phyloP scores from a whole-genome alignment of 805 yeast species.

The Yamadazyma laniorum region DNA sequence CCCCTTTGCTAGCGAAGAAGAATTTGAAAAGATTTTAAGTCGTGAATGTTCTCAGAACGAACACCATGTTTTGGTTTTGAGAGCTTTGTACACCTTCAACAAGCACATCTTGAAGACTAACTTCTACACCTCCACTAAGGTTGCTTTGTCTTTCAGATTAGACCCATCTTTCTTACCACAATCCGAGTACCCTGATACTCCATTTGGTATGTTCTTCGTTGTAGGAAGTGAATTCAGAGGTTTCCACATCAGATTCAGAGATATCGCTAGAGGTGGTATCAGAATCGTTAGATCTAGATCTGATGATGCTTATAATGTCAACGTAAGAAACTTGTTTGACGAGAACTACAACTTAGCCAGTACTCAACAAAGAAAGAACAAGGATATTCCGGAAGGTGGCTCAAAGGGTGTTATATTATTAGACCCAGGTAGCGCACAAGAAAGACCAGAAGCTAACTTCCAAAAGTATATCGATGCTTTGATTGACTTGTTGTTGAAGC shows the following conservation, averaged over 20 bases:
- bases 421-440: slow-evolving; percentile 74
- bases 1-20: slow-evolving; percentile 71
- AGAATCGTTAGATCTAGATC: slow-evolving; percentile 89
- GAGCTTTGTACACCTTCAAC: slow-evolving; percentile 82
- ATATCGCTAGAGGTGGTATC: slow-evolving; percentile 97
- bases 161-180: slow-evolving; percentile 82
- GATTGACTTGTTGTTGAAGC: slow-evolving; percentile 72
- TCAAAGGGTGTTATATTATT: slow-evolving; percentile 94
- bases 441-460: slow-evolving; percentile 78
- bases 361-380: slow-evolving; percentile 95
- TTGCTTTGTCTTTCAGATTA: slow-evolving; percentile 90
- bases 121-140: slow-evolving; percentile 90
- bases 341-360: slow-evolving; percentile 94
- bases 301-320: slow-evolving; percentile 77
- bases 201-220: slow-evolving; percentile 91
- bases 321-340: slow-evolving; percentile 86
- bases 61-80: slow-evolving; percentile 72
- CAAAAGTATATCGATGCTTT: slow-evolving; percentile 91
- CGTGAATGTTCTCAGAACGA: slow-evolving; percentile 79
- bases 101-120: slow-evolving; percentile 87
- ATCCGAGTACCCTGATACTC: slow-evolving; percentile 86
- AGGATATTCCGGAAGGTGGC: slow-evolving; percentile 99
- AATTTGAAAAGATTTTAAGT: slow-evolving; percentile 65
- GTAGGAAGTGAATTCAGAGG: slow-evolving; percentile 97
- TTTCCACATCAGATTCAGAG: slow-evolving; percentile 94